Conservation (phyloP, 2,329 filamentous ascomycete genomes). For the Pestalotiopsis sp. region DNA sequence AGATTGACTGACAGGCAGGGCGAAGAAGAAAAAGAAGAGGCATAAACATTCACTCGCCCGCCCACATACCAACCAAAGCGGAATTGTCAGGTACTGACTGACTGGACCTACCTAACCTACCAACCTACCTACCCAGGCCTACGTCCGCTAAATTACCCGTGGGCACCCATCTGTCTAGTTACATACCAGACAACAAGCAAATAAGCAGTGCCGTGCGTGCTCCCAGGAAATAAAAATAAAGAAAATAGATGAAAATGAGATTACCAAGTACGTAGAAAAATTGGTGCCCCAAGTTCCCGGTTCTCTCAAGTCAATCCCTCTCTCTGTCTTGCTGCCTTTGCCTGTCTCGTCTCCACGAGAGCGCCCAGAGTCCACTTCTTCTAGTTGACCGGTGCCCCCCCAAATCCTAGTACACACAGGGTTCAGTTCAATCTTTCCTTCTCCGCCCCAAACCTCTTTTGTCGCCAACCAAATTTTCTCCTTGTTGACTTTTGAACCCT, state of each 20-base stretch:
- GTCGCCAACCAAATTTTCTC: conserved; percentile 16
- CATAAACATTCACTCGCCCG: not conserved
- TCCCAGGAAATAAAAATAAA: not conserved
- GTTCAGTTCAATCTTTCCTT: conserved; percentile 10
- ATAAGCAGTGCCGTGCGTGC: not conserved
- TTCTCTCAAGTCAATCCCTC: not conserved
- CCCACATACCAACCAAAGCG: not conserved
- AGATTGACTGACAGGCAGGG: not conserved
- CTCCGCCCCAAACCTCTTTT: conserved; percentile 14
- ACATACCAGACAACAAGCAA: not conserved
- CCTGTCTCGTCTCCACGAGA: not conserved
- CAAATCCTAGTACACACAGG: conserved; percentile 1
- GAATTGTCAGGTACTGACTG: not conserved
- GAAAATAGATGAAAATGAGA: not conserved
- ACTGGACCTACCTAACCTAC: not conserved
- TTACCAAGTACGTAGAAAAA: not conserved
- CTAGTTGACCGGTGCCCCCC: not conserved
- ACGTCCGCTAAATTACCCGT: not conserved
- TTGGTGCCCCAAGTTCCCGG: not conserved
- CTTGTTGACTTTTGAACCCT: not conserved
- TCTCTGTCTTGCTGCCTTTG: not conserved
- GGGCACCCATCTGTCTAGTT: not conserved
- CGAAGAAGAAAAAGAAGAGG: not conserved
- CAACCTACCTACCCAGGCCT: no score
- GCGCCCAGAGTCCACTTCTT: not conserved